Percentiles rank a stretch among this genome's conserved stretches.
phyloP scores from a whole-genome alignment of 2,329 filamentous ascomycete genomes.

The Aspergillus nomiae region DNA sequence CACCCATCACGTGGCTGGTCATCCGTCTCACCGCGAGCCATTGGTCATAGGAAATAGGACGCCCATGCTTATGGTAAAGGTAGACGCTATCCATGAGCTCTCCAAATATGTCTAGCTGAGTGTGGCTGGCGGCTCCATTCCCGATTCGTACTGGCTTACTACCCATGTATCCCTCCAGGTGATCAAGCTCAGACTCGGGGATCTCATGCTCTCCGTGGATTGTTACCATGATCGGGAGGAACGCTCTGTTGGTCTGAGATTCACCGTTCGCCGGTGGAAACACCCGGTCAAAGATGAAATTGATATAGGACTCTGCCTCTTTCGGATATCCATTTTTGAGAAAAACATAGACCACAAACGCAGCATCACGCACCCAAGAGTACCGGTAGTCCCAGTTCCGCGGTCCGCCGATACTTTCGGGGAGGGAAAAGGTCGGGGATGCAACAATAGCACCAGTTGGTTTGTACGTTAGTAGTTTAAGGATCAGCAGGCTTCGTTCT shows the following conservation, averaged over 20 bases:
- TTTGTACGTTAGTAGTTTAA: constrained; percentile 77
- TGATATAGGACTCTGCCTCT: constrained; percentile 77
- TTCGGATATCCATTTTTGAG: constrained; percentile 73
- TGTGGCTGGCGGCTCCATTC: not conserved
- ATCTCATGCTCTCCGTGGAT: not conserved
- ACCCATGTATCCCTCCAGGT: not conserved
- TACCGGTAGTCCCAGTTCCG: constrained; percentile 58
- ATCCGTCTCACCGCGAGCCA: constrained; percentile 72
- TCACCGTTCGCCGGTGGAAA: constrained; percentile 52
- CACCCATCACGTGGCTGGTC: constrained; percentile 24
- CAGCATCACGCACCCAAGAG: constrained; percentile 76
- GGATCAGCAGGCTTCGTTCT: constrained; percentile 68
- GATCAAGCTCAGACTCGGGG: not conserved
- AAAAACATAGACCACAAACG: constrained; percentile 75
- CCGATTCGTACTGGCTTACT: not conserved
- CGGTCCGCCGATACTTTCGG: constrained; percentile 69
- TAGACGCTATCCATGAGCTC: constrained; percentile 78
- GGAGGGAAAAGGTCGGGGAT: constrained; percentile 74
- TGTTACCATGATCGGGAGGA: not conserved
- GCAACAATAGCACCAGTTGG: constrained; percentile 77
- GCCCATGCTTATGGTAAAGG: constrained; percentile 77
- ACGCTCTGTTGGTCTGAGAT: constrained; percentile 29
- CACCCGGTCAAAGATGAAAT: constrained; percentile 74
- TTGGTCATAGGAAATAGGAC: constrained; percentile 74
- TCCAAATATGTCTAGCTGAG: constrained; percentile 77